Evolutionary conservation across 257 asterid species (phyloP), one percentile per base, ranked within the genome.

Genomic region (Paulownia fortunei): DNA sequence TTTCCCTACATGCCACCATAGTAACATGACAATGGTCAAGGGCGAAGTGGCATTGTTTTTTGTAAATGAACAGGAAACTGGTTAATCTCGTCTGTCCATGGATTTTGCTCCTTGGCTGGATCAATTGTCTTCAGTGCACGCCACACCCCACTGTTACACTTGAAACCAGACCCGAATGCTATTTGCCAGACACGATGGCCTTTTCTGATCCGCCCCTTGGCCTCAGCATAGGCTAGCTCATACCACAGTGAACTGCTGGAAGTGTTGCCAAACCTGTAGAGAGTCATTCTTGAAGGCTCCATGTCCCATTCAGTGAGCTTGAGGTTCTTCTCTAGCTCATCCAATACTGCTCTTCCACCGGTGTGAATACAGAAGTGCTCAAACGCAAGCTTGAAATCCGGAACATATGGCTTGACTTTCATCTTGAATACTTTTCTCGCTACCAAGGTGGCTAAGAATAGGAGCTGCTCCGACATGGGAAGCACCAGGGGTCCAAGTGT

Each of bases 211-310:
- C 87, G 77, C 54, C 90, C 90, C 44, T 87, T 87, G 0, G 88
- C 88, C 80, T 87, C 90, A 0, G 88, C 60, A 19, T 86, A 86
- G 2, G 90, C 90, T 16, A 86, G 55, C 16, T 72, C 77, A 49
- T 87, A 87, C 90, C 90, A 87, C 41, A 87, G 44, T 5, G 90
- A 87, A n/a, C 90, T 87, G 18, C 90, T 87, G 4, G 90, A 87
- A 42, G 90, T 87, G 76, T 84, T 87, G 0, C 90, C 90, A 42
- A 84, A 87, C 63, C 87, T 80, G 56, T 84, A 84, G 2, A 87
- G 81, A 1, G 88, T 80, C 90, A 87, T 87, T 82, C 90, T 82
- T 1, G 90, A 84, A 44, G 90, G 88, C 72, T 87, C 90, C 88
- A 87, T 80, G 24, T 84, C 78, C 83, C 76, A 82, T 5, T 82